Percentiles rank a stretch among this genome's conserved stretches.
phyloP scores from a whole-genome alignment of 176 grass and related monocot genomes.

The Aegilops sharonensis region DNA sequence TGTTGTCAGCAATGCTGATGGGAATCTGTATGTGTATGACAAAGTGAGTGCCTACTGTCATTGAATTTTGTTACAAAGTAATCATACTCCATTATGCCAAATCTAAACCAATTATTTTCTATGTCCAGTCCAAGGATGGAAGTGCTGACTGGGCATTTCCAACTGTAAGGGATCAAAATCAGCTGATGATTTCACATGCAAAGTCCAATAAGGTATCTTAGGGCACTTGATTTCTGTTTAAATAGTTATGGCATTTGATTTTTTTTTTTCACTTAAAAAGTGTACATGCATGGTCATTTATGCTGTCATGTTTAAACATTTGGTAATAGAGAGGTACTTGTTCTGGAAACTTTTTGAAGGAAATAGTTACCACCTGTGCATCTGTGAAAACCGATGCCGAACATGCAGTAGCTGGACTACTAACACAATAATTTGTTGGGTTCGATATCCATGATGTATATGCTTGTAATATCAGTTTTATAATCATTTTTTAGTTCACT shows the following conservation, averaged over 20 bases:
- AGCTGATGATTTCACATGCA: slow-evolving; percentile 82
- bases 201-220: slow-evolving; percentile 86
- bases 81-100: slow-evolving; percentile 8
- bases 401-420: background rate
- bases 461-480: slow-evolving; percentile 2
- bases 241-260: background rate
- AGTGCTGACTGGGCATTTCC: slow-evolving; percentile 90
- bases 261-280: background rate
- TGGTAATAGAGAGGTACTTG: background rate
- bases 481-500: background rate
- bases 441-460: background rate
- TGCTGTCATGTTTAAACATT: slow-evolving; percentile 14
- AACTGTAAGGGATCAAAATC: slow-evolving; percentile 75
- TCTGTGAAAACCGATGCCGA: background rate
- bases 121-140: slow-evolving; percentile 82
- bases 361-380: background rate
- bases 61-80: slow-evolving; percentile 8
- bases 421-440: background rate
- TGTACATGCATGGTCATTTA: background rate
- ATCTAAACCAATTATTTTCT: slow-evolving; percentile 30
- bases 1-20: slow-evolving; percentile 87
- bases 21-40: slow-evolving; percentile 94
- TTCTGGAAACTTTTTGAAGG: background rate
- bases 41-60: slow-evolving; percentile 60
- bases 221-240: slow-evolving; percentile 9